Conservation (phyloP, 73 alveolate genomes). For the Stentor roeselii region DNA sequence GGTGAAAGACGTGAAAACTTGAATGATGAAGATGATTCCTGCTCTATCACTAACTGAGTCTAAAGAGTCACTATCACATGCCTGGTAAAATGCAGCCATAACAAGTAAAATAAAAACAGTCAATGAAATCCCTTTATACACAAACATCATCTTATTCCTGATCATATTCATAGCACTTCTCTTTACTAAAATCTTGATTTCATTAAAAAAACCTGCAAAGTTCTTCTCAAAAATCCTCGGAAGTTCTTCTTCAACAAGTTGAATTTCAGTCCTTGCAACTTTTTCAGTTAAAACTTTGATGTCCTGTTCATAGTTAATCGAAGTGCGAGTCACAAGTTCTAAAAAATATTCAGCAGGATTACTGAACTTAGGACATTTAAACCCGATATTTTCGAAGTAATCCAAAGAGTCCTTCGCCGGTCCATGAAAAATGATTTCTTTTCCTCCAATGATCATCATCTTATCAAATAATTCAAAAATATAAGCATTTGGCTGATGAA, state of each 20-base stretch:
- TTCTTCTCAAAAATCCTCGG: not conserved
- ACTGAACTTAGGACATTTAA: conserved; percentile 52
- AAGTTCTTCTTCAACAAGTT: not conserved
- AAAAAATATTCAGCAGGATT: conserved; percentile 72
- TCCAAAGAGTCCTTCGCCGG: conserved; percentile 29
- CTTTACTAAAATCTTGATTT: not conserved
- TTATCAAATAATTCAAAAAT: conserved; percentile 37
- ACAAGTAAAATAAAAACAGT: not conserved
- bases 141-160: conserved; percentile 2
- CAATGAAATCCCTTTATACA: not conserved
- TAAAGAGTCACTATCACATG: conserved; percentile 1
- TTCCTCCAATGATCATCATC: conserved; percentile 40
- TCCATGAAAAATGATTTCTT: conserved; percentile 40
- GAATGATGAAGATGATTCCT: conserved; percentile 14
- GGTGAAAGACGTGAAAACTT: not conserved
- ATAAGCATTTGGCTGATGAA: conserved; percentile 27
- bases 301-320: not conserved
- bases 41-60: conserved; percentile 7
- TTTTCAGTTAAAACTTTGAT: not conserved
- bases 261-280: not conserved
- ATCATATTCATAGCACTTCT: not conserved
- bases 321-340: not conserved
- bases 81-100: not conserved
- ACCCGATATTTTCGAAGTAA: conserved; percentile 59
- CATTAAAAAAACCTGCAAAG: not conserved